These are phyloP conservation scores for Diplodia corticola DNA, from an alignment of 2,329 filamentous ascomycete genomes.

Conservation along the genomic window DNA sequence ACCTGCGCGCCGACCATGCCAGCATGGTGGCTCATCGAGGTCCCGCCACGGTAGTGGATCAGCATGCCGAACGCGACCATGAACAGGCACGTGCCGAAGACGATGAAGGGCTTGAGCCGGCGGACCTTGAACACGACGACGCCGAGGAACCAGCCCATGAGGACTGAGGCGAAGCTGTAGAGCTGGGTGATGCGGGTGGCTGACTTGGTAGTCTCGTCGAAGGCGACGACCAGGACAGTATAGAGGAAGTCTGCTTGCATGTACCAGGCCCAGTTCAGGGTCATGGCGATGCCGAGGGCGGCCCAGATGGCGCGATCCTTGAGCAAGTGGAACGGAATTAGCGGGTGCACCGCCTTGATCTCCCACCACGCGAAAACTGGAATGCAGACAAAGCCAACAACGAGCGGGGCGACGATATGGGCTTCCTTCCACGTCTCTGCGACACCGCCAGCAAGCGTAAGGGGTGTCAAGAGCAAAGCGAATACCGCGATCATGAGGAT, in stretches of 20 bases:
- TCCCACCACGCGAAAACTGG: slow-evolving; percentile 59
- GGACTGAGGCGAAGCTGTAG: slow-evolving; percentile 60
- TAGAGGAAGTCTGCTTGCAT: slow-evolving; percentile 66
- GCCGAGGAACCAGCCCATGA: slow-evolving; percentile 59
- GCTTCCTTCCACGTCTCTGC: slow-evolving; percentile 52
- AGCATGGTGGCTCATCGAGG: slow-evolving; percentile 45
- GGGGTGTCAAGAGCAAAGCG: slow-evolving; percentile 50
- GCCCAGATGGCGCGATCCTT: slow-evolving; percentile 66
- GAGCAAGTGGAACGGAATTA: slow-evolving; percentile 62
- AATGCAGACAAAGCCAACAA: slow-evolving; percentile 52
- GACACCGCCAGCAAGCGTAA: slow-evolving; percentile 58
- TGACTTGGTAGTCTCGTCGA: slow-evolving; percentile 57
- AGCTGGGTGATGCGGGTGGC: slow-evolving; percentile 62
- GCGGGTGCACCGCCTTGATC: slow-evolving; percentile 50
- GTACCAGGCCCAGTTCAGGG: slow-evolving; percentile 49
- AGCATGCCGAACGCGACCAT: slow-evolving; percentile 66
- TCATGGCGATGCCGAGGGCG: slow-evolving; percentile 54
- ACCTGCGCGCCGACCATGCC: slow-evolving; percentile 65
- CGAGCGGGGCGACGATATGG: slow-evolving; percentile 53
- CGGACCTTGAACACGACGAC: slow-evolving; percentile 59
- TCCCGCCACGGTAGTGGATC: slow-evolving; percentile 62
- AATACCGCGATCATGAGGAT: slow-evolving; percentile 49
- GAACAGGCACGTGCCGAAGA: slow-evolving; percentile 61
- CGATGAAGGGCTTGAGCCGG: slow-evolving; percentile 64
- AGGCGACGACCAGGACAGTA: slow-evolving; percentile 62